A percentile compares a stretch with the other conserved stretches of the same genome.
Conservation (phyloP, 805 yeast species). For the Kluyveromyces siamensis region DNA sequence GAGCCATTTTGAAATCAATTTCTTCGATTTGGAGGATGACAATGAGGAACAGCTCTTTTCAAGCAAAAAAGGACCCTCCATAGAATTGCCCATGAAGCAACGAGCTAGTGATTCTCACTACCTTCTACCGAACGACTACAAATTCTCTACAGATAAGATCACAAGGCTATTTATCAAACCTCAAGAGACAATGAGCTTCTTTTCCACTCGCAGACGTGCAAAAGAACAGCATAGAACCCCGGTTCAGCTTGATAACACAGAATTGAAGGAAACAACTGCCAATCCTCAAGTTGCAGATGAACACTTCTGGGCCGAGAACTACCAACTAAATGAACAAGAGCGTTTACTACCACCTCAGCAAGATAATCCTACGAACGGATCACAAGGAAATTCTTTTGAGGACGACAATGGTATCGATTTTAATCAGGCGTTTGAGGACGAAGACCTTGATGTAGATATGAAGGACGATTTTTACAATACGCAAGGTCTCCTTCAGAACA, state of each 20-base stretch:
- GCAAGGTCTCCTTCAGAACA: constrained; percentile 9
- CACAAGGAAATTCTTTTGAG: constrained; percentile 30
- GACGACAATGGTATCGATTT: constrained; percentile 28
- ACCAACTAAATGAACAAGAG: constrained; percentile 34
- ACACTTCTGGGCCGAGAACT: constrained; percentile 63
- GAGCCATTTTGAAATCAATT: constrained; percentile 36
- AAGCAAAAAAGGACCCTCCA: constrained; percentile 26
- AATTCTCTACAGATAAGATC: constrained; percentile 60
- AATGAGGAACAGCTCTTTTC: constrained; percentile 36
- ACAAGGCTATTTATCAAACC: constrained; percentile 67
- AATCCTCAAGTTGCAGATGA: constrained; percentile 45
- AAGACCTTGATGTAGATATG: constrained; percentile 26
- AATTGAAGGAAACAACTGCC: constrained; percentile 11
- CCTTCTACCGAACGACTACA: constrained; percentile 63
- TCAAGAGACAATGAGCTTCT: constrained; percentile 32
- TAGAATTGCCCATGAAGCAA: constrained; percentile 36
- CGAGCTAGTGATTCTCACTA: constrained; percentile 35
- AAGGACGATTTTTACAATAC: constrained; percentile 21
- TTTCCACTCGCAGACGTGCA: constrained; percentile 10
- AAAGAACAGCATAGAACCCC: neutral
- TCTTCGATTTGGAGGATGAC: constrained; percentile 30
- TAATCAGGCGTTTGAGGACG: constrained; percentile 28
- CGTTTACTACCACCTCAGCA: constrained; percentile 20
- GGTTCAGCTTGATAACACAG: constrained; percentile 3
- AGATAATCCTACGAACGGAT: constrained; percentile 21